phyloP scores from a whole-genome alignment of 1,284 basidiomycete genomes.

The Tetrapyrgos nigripes region DNA sequence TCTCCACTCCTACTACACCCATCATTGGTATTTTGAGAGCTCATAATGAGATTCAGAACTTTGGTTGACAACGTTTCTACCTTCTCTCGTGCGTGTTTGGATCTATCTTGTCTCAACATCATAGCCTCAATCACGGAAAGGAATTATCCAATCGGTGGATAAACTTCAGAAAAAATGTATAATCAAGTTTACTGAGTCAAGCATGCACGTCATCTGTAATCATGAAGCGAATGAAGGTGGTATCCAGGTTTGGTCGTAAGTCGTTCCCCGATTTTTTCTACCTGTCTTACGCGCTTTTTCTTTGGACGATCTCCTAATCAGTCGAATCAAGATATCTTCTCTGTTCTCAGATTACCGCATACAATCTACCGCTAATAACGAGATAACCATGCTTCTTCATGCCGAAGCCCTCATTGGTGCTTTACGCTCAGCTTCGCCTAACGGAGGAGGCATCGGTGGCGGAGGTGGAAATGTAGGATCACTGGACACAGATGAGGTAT shows the following conservation, averaged over 20 bases:
- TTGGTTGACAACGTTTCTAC: slow-evolving; percentile 63
- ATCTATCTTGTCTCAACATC: not conserved
- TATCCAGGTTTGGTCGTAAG: slow-evolving; percentile 93
- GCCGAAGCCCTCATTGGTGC: slow-evolving; percentile 82
- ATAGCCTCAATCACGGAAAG: slow-evolving; percentile 39
- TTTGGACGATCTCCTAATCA: slow-evolving; percentile 27
- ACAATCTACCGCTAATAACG: slow-evolving; percentile 86
- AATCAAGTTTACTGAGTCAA: slow-evolving; percentile 78
- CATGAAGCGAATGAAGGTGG: slow-evolving; percentile 83
- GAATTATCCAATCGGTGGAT: slow-evolving; percentile 79
- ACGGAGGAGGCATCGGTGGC: slow-evolving; percentile 6
- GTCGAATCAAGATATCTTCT: slow-evolving; percentile 70
- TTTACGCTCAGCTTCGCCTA: slow-evolving; percentile 58
- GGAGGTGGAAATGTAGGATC: not conserved
- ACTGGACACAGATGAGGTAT: slow-evolving; percentile 14
- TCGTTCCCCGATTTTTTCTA: no score
- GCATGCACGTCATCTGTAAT: slow-evolving; percentile 86
- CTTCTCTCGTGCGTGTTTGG: slow-evolving; percentile 57
- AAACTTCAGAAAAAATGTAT: slow-evolving; percentile 86
- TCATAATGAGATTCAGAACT: slow-evolving; percentile 77
- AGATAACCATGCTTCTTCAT: slow-evolving; percentile 77
- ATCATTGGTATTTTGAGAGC: no score
- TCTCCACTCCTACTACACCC: no score
- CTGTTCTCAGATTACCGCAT: slow-evolving; percentile 86
- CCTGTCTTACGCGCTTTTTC: not conserved